Percentiles rank a stretch among this genome's conserved stretches.
Evolutionary conservation across 331 rosid species (phyloP).

Genomic region (Acacia concinna): DNA sequence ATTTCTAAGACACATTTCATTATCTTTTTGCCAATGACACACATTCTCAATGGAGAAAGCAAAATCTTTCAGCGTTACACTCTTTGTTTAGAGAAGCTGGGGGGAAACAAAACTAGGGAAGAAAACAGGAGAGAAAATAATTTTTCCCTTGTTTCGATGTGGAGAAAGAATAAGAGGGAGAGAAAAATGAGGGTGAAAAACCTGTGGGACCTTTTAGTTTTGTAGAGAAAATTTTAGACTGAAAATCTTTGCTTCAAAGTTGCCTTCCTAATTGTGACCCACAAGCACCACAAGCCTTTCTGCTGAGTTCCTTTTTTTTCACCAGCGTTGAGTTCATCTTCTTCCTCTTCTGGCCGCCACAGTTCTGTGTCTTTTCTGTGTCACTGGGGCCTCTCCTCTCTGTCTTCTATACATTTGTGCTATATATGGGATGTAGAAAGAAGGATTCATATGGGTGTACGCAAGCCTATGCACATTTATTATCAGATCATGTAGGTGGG

Average conservation of each 20-base stretch:
- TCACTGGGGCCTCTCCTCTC: not conserved
- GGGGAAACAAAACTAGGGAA: not conserved
- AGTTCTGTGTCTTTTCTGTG: not conserved
- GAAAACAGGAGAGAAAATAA: not conserved
- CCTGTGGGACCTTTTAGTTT: not conserved
- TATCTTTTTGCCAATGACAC: not conserved
- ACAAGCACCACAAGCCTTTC: not conserved
- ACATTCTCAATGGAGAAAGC: not conserved
- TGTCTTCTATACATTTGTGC: not conserved
- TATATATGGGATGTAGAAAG: not conserved
- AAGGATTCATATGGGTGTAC: not conserved
- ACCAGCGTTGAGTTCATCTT: not conserved
- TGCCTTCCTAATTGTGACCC: not conserved
- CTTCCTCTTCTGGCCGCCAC: not conserved
- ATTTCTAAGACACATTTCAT: not conserved
- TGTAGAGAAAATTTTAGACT: not conserved
- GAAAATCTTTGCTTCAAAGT: not conserved
- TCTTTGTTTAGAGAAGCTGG: not conserved
- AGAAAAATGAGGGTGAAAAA: not conserved
- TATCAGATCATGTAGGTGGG: not conserved
- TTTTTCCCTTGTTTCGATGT: not conserved
- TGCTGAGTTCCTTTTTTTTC: not conserved
- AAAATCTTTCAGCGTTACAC: not conserved
- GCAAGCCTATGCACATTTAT: too few species aligned
- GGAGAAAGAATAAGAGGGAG: not conserved